Evolutionary conservation across 2,329 filamentous ascomycete genomes (phyloP).

Genomic region (Ceratocystis eucalypticola): DNA sequence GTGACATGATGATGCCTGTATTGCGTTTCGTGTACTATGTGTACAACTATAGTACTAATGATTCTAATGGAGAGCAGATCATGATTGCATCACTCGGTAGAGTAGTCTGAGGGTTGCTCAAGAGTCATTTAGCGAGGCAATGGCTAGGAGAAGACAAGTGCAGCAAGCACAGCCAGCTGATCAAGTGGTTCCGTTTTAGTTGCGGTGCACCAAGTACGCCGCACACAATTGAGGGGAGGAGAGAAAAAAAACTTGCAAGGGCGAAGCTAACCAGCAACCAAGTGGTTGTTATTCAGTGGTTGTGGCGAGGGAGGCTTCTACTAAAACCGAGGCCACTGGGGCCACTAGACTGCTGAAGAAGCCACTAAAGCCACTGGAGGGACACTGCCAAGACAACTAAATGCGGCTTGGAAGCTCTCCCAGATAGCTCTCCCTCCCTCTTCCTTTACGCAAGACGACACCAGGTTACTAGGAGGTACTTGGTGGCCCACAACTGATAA

Average conservation of each 20-base stretch:
- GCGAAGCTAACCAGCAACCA: background rate
- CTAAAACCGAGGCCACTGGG: background rate
- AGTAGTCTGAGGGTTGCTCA: too few relatives aligned
- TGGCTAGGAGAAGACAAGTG: too few relatives aligned
- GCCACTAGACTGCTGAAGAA: background rate
- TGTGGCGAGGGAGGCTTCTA: background rate
- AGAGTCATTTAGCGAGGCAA: too few relatives aligned
- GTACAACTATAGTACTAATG: too few relatives aligned
- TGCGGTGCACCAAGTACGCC: too few relatives aligned
- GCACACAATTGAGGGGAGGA: too few relatives aligned
- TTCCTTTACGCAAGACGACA: background rate
- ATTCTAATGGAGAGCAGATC: too few relatives aligned
- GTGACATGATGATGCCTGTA: too few relatives aligned
- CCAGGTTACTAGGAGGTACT: conserved; percentile 11
- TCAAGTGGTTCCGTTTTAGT: too few relatives aligned
- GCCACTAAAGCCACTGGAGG: background rate
- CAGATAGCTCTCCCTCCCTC: background rate
- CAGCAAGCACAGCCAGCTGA: too few relatives aligned
- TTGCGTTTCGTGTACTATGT: too few relatives aligned
- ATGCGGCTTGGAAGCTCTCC: background rate
- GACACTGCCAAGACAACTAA: background rate
- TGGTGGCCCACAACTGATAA: background rate
- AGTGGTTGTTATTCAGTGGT: background rate
- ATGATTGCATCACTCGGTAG: too few relatives aligned
- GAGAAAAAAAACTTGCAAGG: background rate